Base-by-base conservation (phyloP, 2,329 filamentous ascomycete genomes). In the Macrophomina pseudophaseolina region DNA sequence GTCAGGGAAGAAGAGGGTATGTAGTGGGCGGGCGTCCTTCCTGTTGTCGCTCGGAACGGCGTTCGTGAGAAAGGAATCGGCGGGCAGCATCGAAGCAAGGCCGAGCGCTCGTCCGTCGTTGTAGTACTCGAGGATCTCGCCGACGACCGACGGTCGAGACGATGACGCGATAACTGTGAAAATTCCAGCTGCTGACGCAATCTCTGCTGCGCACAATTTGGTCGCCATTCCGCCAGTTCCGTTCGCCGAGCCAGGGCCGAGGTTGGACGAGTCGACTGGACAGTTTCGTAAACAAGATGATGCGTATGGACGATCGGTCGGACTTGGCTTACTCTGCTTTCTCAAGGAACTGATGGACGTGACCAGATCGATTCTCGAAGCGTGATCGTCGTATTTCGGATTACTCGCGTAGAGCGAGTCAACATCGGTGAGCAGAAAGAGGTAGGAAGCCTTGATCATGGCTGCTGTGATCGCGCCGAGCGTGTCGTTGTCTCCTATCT, bases 71-170 rank as follows among this genome's bases (percentile, higher is more conserved):
- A 54, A 54, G 52, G 52, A 54, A 18, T 54, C 52, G 52, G 52
- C n/a, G n/a, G n/a, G 40, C 52, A 38, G 38, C 16, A 12, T 40
- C 52, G 52, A 54, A 38, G 33, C 7, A 23, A 38, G 33, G 11
- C 23, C 52, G 33, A 38, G 23, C 16, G 40, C 40, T 54, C 16
- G 32, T 16, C 23, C 33, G 33, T 54, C 52, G 16, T 54, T 14
- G 52, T 54, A 54, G 52, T 54, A 54, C 52, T 54, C 8, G 33
- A 54, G 52, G 14, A 54, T 54, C 33, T 54, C 52, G 23, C 52
- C 12, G 52, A 54, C 52, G 33, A 54, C 52, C 3, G 32, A 54
- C 2, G 52, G 52, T 23, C 52, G 38, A 3, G 52, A 54, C 2
- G 52, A 38, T 23, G 52, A 54, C n/a, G 52, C 33, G 52, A 54